phyloP scores from a whole-genome alignment of 2,329 filamentous ascomycete species.

The Ophiocordyceps camponoti-saundersi region DNA sequence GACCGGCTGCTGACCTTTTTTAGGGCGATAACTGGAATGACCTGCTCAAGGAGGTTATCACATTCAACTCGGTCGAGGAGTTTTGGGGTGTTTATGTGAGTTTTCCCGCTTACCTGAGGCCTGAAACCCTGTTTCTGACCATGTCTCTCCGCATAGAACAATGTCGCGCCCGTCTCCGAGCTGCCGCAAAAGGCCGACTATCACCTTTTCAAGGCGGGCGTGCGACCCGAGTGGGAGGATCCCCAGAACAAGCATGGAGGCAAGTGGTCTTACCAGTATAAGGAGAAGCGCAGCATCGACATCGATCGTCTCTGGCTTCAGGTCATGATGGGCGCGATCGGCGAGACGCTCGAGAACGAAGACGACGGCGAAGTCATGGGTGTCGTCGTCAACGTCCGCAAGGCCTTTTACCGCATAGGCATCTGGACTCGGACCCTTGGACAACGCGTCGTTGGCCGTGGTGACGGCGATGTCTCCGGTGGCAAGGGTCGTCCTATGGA shows the following conservation, averaged over 20 bases:
- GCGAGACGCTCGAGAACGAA: conserved; percentile 91
- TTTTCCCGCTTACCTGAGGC: conserved; percentile 6
- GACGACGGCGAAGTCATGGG: conserved; percentile 97
- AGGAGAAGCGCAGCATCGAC: conserved; percentile 80
- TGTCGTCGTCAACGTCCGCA: conserved; percentile 96
- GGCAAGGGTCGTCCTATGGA: conserved; percentile 63
- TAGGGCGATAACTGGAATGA: conserved; percentile 98
- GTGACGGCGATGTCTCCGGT: conserved; percentile 53
- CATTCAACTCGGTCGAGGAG: conserved; percentile 95
- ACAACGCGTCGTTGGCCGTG: conserved; percentile 62
- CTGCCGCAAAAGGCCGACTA: conserved; percentile 97
- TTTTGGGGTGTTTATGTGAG: conserved; percentile 99
- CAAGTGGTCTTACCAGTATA: conserved; percentile 98
- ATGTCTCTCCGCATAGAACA: conserved; percentile 50
- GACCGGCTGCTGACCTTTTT: conserved; percentile 1
- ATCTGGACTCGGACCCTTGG: conserved; percentile 94
- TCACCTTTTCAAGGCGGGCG: conserved; percentile 95
- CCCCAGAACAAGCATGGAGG: conserved; percentile 97
- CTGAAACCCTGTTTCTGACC: background rate
- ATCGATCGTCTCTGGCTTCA: conserved; percentile 96
- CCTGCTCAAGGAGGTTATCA: conserved; percentile 94
- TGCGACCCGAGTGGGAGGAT: conserved; percentile 98
- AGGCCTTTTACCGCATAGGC: conserved; percentile 93
- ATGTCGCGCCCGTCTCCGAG: conserved; percentile 90
- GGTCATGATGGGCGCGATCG: conserved; percentile 90